Base-by-base conservation (phyloP, 495 filamentous ascomycete genomes). In the Talaromyces stipitatus region DNA sequence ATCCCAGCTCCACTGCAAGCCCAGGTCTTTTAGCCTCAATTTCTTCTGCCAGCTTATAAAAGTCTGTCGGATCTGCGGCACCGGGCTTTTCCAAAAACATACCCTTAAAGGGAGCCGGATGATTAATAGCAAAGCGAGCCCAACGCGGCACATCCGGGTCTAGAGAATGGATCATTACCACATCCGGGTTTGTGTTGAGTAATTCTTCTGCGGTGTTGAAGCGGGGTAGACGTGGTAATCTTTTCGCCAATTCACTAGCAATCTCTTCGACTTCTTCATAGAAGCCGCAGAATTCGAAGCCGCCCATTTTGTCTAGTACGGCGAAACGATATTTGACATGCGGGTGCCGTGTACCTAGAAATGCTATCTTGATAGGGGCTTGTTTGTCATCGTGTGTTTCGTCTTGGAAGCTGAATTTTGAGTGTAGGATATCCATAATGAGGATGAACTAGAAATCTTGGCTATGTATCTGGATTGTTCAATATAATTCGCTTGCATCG, bases 261-360 rank as follows among this genome's bases (percentile, higher is more conserved):
- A 61, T 58, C 6, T 50, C 59, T 20, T 20, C 18, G 14, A 58
- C 56, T 46, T 61, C 59, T 32, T 61, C 59, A 30, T 58, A 58
- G 18, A 61, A 61, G 3, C 59, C 59, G 14, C 48, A 57, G 32
- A 58, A 61, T 43, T 61, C 59, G 29, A 61, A 61, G 14, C 59
- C 59, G 20, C 59, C 55, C 47, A 61, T 51, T 36, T 61, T 54
- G 26, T 61, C 59, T 18, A 61, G 59, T 7, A 61, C 55, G 8
- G 59, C 56, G 51, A 58, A 61, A 20, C 59, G 59, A 55, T 61
- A 61, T 55, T 58, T 61, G 11, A 61, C 59, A 38, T 61, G 59
- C 7, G 59, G 59, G 30, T 61, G 59, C 2, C 59, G 47, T 22
- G 55, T 58, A 9, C 59, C 59, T 14, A 61, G 16, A 33, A 61